Conservation (phyloP, 345 rosid species). For the Eutrema heterophyllum region DNA sequence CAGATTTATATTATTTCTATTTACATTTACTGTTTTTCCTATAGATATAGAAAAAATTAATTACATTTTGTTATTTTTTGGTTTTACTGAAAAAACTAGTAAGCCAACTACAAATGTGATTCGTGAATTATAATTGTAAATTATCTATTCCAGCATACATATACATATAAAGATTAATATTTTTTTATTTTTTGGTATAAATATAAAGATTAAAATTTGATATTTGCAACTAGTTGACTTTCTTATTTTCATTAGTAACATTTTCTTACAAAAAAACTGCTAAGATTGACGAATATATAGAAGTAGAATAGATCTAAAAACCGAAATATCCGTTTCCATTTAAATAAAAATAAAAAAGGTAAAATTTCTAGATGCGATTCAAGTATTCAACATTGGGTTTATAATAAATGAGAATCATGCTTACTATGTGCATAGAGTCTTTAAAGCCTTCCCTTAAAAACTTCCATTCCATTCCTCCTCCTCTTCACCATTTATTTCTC, state of each 20-base stretch:
- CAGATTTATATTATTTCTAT: neutral
- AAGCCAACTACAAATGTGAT: neutral
- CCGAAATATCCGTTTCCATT: conserved; percentile 13
- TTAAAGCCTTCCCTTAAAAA: conserved; percentile 19
- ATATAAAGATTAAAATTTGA: neutral
- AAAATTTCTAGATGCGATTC: conserved; percentile 23
- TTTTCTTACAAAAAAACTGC: neutral
- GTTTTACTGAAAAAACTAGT: neutral
- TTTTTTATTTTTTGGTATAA: neutral
- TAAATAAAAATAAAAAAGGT: no score
- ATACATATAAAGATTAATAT: neutral
- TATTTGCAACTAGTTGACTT: neutral
- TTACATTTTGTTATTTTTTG: neutral
- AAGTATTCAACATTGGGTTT: conserved; percentile 8
- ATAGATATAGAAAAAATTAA: neutral
- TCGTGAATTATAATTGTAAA: neutral
- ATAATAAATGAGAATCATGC: conserved; percentile 37
- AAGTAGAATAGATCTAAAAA: neutral
- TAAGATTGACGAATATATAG: conserved; percentile 9
- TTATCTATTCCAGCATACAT: neutral
- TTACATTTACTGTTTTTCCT: neutral
- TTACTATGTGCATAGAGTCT: conserved; percentile 19
- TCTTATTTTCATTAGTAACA: neutral
- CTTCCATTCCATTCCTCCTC: neutral
- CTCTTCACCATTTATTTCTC: neutral